A percentile compares a stretch with the other conserved stretches of the same genome.
These are phyloP conservation scores for Fimicolochytrium jonesii DNA, from an alignment of 192 early-diverging fungal species.

Conservation along the genomic window DNA sequence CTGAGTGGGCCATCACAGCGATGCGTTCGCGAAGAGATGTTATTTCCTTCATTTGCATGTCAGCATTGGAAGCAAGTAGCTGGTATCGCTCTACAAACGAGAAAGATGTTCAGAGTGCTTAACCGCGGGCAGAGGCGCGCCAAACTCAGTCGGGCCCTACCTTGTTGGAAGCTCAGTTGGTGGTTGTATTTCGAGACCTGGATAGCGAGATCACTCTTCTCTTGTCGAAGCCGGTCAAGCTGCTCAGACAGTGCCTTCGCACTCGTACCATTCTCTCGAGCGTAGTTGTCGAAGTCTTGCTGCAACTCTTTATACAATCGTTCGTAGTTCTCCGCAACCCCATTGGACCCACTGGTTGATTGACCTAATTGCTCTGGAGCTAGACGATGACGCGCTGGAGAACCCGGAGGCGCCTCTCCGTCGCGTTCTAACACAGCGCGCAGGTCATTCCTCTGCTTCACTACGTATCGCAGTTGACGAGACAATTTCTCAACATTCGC, in stretches of 20 bases:
- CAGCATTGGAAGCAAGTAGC: constrained; percentile 45
- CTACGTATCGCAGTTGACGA: constrained; percentile 17
- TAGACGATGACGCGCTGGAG: no score
- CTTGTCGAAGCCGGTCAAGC: constrained; percentile 43
- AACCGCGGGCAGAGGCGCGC: background rate
- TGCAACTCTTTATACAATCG: constrained; percentile 15
- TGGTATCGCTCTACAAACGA: constrained; percentile 57
- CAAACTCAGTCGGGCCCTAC: background rate
- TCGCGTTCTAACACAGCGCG: background rate
- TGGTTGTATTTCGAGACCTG: constrained; percentile 33
- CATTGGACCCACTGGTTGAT: no score
- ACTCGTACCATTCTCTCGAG: constrained; percentile 54
- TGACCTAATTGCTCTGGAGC: no score
- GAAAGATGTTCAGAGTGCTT: background rate
- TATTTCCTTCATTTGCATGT: constrained; percentile 57
- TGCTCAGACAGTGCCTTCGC: constrained; percentile 51
- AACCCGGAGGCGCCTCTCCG: no score
- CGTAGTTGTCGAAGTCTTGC: constrained; percentile 15
- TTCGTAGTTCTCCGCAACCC: no score
- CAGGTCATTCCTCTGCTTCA: constrained; percentile 24
- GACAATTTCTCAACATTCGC: constrained; percentile 13
- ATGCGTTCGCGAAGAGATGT: constrained; percentile 59
- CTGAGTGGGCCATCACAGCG: constrained; percentile 39
- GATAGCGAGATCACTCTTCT: constrained; percentile 59
- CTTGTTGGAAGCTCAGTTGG: constrained; percentile 13